Conservation (phyloP, 164 flowering plant species). For the Kingdonia uniflora region DNA sequence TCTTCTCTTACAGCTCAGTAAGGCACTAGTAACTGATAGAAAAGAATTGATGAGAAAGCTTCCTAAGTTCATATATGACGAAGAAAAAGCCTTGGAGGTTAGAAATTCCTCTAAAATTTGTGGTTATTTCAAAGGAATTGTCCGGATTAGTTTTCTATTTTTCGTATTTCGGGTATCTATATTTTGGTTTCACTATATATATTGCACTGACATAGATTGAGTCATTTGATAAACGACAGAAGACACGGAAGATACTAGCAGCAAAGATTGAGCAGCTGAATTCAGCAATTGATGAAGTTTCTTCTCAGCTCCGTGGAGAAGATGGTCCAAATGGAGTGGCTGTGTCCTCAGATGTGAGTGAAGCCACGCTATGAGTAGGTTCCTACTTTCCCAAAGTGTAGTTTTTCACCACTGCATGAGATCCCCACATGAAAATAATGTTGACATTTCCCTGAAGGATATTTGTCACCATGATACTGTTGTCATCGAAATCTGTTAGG, state of each 20-base stretch:
- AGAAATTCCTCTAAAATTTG: conserved; percentile 12
- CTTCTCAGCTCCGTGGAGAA: conserved; percentile 55
- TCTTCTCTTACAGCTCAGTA: conserved; percentile 56
- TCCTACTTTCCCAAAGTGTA: not conserved
- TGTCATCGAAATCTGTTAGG: too few relatives aligned
- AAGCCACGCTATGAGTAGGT: conserved; percentile 34
- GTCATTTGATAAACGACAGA: conserved; percentile 35
- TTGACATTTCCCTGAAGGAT: too few relatives aligned
- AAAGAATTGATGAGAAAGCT: conserved; percentile 86
- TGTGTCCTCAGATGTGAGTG: conserved; percentile 46
- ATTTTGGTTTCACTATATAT: not conserved
- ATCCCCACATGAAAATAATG: too few relatives aligned
- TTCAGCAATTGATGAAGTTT: conserved; percentile 77
- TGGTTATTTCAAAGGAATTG: not conserved
- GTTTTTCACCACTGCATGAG: too few relatives aligned
- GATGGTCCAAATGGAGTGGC: conserved; percentile 43
- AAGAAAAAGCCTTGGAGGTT: conserved; percentile 95
- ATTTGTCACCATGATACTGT: too few relatives aligned
- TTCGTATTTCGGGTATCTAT: not conserved
- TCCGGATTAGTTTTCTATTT: not conserved
- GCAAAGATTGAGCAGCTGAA: conserved; percentile 87
- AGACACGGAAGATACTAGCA: conserved; percentile 49
- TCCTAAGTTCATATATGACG: conserved; percentile 86
- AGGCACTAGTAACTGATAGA: conserved; percentile 59
- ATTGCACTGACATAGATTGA: not conserved